These are phyloP conservation scores for Neodidymelliopsis sp. DNA, from an alignment of 2,329 filamentous ascomycete species.

Conservation along the genomic window DNA sequence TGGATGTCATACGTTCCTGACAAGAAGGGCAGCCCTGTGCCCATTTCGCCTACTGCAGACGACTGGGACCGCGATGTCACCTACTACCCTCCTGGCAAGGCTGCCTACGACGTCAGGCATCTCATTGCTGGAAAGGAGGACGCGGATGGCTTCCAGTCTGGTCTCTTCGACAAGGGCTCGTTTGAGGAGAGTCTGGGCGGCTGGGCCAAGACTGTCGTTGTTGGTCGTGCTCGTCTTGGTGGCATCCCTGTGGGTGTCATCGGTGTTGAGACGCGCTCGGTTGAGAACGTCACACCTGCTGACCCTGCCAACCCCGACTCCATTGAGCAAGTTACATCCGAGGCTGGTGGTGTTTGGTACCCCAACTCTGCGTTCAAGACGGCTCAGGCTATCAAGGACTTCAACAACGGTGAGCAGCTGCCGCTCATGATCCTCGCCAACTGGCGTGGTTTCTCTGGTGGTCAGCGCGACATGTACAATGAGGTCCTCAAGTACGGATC, in stretches of 20 bases:
- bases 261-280: constrained; percentile 90
- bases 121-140: constrained; percentile 89
- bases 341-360: constrained; percentile 99
- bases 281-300: constrained; percentile 96
- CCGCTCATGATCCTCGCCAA: constrained; percentile 99
- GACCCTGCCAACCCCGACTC: constrained; percentile 98
- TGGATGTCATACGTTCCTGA: constrained; percentile 98
- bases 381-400: constrained; percentile 96
- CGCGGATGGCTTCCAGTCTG: constrained; percentile 83
- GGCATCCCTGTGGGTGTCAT: constrained; percentile 99
- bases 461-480: constrained; percentile 99
- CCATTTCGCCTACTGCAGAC: constrained; percentile 86
- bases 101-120: constrained; percentile 91
- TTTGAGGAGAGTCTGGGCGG: constrained; percentile 97
- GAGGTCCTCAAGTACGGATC: constrained; percentile 99
- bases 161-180: constrained; percentile 95
- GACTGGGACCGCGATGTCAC: constrained; percentile 91
- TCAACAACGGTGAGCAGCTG: constrained; percentile 98
- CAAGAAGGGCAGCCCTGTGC: constrained; percentile 90
- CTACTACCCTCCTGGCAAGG: constrained; percentile 81
- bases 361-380: constrained; percentile 99
- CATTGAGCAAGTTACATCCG: constrained; percentile 91
- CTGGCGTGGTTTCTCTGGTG: constrained; percentile 99
- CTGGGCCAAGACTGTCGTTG: constrained; percentile 96
- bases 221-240: constrained; percentile 93